Percentiles rank a stretch among this genome's conserved stretches.
phyloP scores from a whole-genome alignment of 495 filamentous ascomycete genomes.

The Darksidea phi region DNA sequence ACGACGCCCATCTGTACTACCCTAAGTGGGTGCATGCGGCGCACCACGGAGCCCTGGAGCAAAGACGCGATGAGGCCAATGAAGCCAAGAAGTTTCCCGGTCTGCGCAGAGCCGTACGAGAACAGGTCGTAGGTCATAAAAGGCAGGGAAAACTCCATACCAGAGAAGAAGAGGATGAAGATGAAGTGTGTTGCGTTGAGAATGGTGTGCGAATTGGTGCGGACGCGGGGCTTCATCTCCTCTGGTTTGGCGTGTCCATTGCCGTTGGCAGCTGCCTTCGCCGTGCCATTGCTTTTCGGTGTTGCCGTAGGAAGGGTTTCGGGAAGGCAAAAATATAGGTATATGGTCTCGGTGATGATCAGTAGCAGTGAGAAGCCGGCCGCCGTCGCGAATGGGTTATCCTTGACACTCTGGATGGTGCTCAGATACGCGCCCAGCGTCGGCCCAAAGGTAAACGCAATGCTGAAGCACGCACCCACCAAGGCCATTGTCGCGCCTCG shows the following conservation, averaged over 20 bases:
- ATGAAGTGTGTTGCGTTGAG: conserved; percentile 83
- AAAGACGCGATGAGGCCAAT: conserved; percentile 90
- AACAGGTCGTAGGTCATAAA: conserved; percentile 98
- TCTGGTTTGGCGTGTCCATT: conserved; percentile 38
- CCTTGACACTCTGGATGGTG: conserved; percentile 68
- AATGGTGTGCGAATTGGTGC: conserved; percentile 78
- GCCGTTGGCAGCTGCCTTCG: conserved; percentile 17
- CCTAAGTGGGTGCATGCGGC: conserved; percentile 73
- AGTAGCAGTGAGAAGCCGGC: conserved; percentile 80
- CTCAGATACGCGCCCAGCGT: conserved; percentile 83
- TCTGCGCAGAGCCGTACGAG: conserved; percentile 69
- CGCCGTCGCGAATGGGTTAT: conserved; percentile 90
- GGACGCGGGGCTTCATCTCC: conserved; percentile 34
- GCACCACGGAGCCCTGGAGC: conserved; percentile 81
- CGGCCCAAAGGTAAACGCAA: conserved; percentile 95
- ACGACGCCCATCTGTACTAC: conserved; percentile 77
- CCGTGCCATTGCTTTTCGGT: conserved; percentile 25
- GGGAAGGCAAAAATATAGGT: conserved; percentile 82
- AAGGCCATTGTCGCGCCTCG: conserved; percentile 91
- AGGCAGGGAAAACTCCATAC: conserved; percentile 92
- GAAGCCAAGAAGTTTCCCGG: conserved; percentile 85
- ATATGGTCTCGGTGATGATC: conserved; percentile 80
- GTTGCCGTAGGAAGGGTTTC: conserved; percentile 69
- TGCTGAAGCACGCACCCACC: conserved; percentile 92
- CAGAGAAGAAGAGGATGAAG: conserved; percentile 95